Evolutionary conservation across 441 rosid genomes (phyloP).

Genomic region (Dalechampia spathulata): DNA sequence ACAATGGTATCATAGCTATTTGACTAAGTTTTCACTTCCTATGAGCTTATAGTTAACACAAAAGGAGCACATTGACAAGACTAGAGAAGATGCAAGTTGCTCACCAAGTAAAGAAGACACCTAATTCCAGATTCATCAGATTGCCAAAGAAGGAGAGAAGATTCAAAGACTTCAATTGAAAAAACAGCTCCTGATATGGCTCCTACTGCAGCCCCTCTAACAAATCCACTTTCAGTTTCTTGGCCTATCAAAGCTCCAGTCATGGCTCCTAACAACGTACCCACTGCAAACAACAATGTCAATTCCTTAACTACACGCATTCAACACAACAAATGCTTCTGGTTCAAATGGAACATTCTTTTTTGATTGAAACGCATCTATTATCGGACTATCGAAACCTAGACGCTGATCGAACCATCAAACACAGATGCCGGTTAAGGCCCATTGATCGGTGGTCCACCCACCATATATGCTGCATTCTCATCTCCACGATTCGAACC

Average conservation of each 20-base stretch:
- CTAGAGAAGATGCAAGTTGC: conserved; percentile 19
- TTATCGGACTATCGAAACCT: too few relatives aligned
- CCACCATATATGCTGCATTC: too few relatives aligned
- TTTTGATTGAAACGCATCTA: too few relatives aligned
- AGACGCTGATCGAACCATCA: too few relatives aligned
- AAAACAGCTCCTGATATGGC: conserved; percentile 99
- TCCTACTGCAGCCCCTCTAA: conserved; percentile 94
- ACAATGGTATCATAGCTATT: background rate
- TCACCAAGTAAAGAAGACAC: conserved; percentile 85
- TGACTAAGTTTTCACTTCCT: background rate
- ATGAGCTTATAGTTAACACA: background rate
- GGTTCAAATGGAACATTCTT: too few relatives aligned
- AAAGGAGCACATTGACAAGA: background rate
- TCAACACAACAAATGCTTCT: too few relatives aligned
- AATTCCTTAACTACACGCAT: too few relatives aligned
- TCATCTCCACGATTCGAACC: too few relatives aligned
- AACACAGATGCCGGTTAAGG: too few relatives aligned
- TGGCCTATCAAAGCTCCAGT: conserved; percentile 98
- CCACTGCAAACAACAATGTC: conserved; percentile 45
- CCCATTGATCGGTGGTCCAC: too few relatives aligned
- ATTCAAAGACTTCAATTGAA: conserved; percentile 92
- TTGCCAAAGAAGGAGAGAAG: conserved; percentile 84
- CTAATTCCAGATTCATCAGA: conserved; percentile 84
- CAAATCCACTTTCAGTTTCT: conserved; percentile 96
- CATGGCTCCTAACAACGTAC: conserved; percentile 89